Conservation (phyloP, 2,329 filamentous ascomycete species). For the Trichoderma polysporum region DNA sequence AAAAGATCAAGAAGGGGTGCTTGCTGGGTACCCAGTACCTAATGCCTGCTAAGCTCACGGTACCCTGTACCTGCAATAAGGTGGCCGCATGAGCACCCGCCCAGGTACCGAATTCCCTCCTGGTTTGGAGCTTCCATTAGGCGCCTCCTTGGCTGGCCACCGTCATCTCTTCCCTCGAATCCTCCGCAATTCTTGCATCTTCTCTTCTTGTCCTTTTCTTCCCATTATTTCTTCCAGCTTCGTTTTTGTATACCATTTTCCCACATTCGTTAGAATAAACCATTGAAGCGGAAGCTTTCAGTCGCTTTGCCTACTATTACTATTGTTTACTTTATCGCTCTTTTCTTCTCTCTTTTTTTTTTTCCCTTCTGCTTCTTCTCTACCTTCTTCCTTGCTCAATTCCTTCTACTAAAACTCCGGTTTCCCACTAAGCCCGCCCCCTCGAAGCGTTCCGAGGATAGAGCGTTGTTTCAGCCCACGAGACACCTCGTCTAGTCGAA, state of each 20-base stretch:
- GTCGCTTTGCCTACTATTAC: conserved; percentile 6
- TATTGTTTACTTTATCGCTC: not conserved
- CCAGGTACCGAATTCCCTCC: conserved; percentile 6
- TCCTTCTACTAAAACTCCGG: not conserved
- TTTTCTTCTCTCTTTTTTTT: not conserved
- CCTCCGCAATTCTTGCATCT: conserved; percentile 15
- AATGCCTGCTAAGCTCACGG: not conserved
- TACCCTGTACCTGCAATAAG: not conserved
- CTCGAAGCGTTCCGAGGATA: not conserved
- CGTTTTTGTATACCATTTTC: not conserved
- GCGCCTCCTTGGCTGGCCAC: conserved; percentile 13
- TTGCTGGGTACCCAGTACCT: not conserved
- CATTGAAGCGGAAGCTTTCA: conserved; percentile 3
- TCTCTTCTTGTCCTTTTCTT: conserved; percentile 1
- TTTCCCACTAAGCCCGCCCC: not conserved
- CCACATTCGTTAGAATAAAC: conserved; percentile 11
- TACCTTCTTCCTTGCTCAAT: not conserved
- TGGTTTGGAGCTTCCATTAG: conserved; percentile 17
- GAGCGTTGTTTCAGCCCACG: conserved; percentile 5
- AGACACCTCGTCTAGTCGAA: conserved; percentile 4
- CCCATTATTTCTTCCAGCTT: not conserved
- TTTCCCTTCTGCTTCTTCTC: not conserved
- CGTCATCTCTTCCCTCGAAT: conserved; percentile 2
- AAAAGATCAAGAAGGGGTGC: not conserved
- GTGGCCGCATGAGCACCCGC: not conserved